Evolutionary conservation across 2,329 filamentous ascomycete species (phyloP).

Genomic region (Trichoderma sp.): DNA sequence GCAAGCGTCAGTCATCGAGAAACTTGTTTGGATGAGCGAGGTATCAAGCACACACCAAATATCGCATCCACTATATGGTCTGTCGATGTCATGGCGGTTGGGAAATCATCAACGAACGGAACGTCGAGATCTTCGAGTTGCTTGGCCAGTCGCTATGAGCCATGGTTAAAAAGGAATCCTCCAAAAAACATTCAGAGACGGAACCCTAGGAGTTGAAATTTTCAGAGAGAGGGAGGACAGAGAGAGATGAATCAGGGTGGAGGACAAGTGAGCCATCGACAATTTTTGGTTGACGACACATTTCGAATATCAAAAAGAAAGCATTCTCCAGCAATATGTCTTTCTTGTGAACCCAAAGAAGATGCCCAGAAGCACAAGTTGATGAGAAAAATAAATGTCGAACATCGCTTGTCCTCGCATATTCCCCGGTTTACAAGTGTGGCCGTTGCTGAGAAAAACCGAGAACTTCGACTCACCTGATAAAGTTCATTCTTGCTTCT

Average conservation of each 20-base stretch:
- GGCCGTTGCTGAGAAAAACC: neutral
- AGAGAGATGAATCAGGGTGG: neutral
- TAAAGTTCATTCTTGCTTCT: conserved; percentile 88
- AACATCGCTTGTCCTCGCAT: neutral
- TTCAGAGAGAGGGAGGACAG: neutral
- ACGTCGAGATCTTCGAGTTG: conserved; percentile 83
- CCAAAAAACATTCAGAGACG: neutral
- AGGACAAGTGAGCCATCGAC: neutral
- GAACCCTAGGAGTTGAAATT: neutral
- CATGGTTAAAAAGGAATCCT: conserved; percentile 35
- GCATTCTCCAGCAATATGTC: neutral
- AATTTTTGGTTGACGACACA: neutral
- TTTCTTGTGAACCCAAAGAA: neutral
- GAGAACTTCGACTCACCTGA: conserved; percentile 53
- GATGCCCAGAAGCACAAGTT: conserved; percentile 24
- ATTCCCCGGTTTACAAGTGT: neutral
- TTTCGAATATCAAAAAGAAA: neutral
- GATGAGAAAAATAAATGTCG: conserved; percentile 24
- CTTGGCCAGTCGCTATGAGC: conserved; percentile 69
- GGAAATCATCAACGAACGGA: conserved; percentile 82
- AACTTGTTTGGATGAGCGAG: neutral
- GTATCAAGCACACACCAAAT: conserved; percentile 64
- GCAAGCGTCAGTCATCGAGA: conserved; percentile 21
- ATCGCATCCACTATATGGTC: conserved; percentile 91
- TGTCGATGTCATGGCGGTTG: conserved; percentile 61